phyloP scores from a whole-genome alignment of 164 flowering plant genomes.

The Taxillus chinensis region DNA sequence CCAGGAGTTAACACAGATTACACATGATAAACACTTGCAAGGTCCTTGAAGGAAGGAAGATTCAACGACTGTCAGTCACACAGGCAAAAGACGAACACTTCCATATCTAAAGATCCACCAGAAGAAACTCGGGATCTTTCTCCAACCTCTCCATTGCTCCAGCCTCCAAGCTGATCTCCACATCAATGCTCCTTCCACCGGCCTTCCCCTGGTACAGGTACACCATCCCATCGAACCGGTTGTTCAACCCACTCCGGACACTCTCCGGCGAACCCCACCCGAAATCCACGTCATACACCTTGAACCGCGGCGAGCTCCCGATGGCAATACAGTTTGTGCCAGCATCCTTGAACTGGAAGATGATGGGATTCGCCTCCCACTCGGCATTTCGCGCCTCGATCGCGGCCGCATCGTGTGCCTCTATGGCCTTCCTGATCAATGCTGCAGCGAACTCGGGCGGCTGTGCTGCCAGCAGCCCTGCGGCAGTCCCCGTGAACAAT shows the following conservation, averaged over 20 bases:
- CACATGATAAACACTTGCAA: no score
- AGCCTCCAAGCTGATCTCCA: slow-evolving; percentile 66
- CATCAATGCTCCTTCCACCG: slow-evolving; percentile 73
- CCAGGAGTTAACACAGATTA: no score
- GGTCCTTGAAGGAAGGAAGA: no score
- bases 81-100: no score
- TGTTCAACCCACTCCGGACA: slow-evolving; percentile 77
- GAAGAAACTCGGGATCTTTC: slow-evolving; percentile 55
- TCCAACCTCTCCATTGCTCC: slow-evolving; percentile 66
- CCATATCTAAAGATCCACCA: slow-evolving; percentile 21
- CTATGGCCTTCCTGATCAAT: slow-evolving; percentile 45
- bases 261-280: slow-evolving; percentile 75
- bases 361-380: slow-evolving; percentile 66
- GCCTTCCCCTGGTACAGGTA: slow-evolving; percentile 65
- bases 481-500: slow-evolving; percentile 61
- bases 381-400: slow-evolving; percentile 49
- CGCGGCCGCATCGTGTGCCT: slow-evolving; percentile 48
- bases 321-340: slow-evolving; percentile 85
- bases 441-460: slow-evolving; percentile 49
- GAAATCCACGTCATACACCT: slow-evolving; percentile 82
- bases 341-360: slow-evolving; percentile 76
- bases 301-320: slow-evolving; percentile 91
- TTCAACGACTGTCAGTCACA: no score
- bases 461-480: slow-evolving; percentile 38
- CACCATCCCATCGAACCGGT: slow-evolving; percentile 94